These are phyloP conservation scores for Medicago lupulina DNA, from an alignment of 306 rosid genomes.

Conservation along the genomic window DNA sequence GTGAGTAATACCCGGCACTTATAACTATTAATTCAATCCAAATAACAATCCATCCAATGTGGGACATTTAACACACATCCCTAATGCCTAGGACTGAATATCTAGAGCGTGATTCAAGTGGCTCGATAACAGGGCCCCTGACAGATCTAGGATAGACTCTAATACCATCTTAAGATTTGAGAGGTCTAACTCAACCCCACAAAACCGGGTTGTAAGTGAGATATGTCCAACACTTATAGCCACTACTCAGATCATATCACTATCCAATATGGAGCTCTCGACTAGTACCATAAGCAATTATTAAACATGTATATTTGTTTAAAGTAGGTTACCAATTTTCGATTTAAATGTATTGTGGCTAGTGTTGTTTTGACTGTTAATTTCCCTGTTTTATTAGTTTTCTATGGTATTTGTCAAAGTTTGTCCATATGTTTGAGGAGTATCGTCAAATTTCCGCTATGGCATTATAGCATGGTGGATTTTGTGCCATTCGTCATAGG, in stretches of 20 bases:
- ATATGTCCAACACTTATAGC: background rate
- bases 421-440: background rate
- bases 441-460: background rate
- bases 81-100: background rate
- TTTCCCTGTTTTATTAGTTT: slow-evolving; percentile 5
- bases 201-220: background rate
- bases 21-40: background rate
- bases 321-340: slow-evolving; percentile 17
- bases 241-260: background rate
- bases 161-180: background rate
- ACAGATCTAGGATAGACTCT: background rate
- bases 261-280: background rate
- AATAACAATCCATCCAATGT: background rate
- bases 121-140: background rate
- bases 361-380: slow-evolving; percentile 7
- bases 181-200: background rate
- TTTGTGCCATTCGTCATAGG: background rate
- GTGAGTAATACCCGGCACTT: background rate
- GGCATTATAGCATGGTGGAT: background rate
- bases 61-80: background rate
- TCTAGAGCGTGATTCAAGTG: background rate
- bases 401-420: slow-evolving; percentile 5
- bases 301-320: slow-evolving; percentile 4
- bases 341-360: background rate
- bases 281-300: slow-evolving; percentile 2